These are phyloP conservation scores for Dissophora ornata DNA, from an alignment of 192 early-diverging fungal species.

Conservation along the genomic window DNA sequence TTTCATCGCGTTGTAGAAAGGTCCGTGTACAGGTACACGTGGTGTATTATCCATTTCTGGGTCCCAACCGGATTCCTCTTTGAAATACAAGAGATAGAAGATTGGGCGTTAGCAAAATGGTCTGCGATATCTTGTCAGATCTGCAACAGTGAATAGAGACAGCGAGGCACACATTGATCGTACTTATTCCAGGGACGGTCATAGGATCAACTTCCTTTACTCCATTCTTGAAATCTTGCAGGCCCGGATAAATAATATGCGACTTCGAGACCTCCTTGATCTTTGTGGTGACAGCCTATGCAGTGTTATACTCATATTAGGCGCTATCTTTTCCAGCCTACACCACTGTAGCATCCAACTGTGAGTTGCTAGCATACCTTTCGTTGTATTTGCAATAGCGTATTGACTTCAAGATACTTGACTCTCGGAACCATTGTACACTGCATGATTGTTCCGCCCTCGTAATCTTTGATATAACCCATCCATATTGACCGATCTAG, in stretches of 20 bases:
- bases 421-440: conserved; percentile 93
- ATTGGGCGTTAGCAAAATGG: no score
- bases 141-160: no score
- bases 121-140: no score
- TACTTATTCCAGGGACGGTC: conserved; percentile 87
- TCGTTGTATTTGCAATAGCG: conserved; percentile 80
- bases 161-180: conserved; percentile 17
- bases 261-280: conserved; percentile 80
- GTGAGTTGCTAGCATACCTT: no score
- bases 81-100: not conserved
- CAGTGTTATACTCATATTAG: no score
- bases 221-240: conserved; percentile 74
- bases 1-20: conserved; percentile 75
- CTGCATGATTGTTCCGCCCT: conserved; percentile 98
- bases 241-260: conserved; percentile 83
- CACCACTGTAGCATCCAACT: no score
- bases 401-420: conserved; percentile 79
- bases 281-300: conserved; percentile 83
- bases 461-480: conserved; percentile 99
- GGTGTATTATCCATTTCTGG: conserved; percentile 80
- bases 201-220: conserved; percentile 77
- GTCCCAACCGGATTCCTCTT: conserved; percentile 93
- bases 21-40: conserved; percentile 58
- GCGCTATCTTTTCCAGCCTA: no score
- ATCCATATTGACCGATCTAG: conserved; percentile 94